phyloP scores from a whole-genome alignment of 1,139 yeast genomes.

The Pichia sp. region DNA sequence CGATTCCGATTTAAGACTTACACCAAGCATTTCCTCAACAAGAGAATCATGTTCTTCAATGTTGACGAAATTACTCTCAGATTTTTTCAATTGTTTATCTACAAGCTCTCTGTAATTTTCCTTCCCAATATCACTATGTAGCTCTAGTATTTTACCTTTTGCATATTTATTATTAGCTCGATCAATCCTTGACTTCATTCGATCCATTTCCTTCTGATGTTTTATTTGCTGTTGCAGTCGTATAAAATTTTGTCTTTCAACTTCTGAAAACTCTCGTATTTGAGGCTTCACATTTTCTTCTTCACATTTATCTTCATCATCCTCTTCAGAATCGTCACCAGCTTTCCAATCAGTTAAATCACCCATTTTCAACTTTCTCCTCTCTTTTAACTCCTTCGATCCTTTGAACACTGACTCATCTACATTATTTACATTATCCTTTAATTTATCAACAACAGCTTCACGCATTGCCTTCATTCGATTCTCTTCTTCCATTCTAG shows the following conservation, averaged over 20 bases:
- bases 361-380: constrained; percentile 7
- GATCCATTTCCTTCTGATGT: constrained; percentile 12
- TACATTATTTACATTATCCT: not conserved
- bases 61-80: constrained; percentile 1
- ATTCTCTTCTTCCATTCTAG: constrained; percentile 11
- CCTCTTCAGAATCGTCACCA: not conserved
- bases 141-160: constrained; percentile 17
- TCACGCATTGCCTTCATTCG: constrained; percentile 11
- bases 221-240: constrained; percentile 18
- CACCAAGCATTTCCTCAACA: constrained; percentile 15
- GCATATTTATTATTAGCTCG: constrained; percentile 11
- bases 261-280: constrained; percentile 17
- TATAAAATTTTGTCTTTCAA: constrained; percentile 19
- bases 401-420: constrained; percentile 4
- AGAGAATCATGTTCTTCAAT: constrained; percentile 19
- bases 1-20: constrained; percentile 4
- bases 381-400: not conserved
- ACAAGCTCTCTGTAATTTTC: constrained; percentile 18
- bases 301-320: constrained; percentile 1
- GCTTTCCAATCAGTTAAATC: constrained; percentile 5
- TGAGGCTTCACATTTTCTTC: constrained; percentile 9
- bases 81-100: constrained; percentile 7
- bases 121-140: constrained; percentile 14
- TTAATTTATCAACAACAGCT: constrained; percentile 15
- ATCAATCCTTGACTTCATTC: constrained; percentile 14